Base-by-base conservation (phyloP, 2,329 filamentous ascomycete species). In the Chaetomiaceae sp. region DNA sequence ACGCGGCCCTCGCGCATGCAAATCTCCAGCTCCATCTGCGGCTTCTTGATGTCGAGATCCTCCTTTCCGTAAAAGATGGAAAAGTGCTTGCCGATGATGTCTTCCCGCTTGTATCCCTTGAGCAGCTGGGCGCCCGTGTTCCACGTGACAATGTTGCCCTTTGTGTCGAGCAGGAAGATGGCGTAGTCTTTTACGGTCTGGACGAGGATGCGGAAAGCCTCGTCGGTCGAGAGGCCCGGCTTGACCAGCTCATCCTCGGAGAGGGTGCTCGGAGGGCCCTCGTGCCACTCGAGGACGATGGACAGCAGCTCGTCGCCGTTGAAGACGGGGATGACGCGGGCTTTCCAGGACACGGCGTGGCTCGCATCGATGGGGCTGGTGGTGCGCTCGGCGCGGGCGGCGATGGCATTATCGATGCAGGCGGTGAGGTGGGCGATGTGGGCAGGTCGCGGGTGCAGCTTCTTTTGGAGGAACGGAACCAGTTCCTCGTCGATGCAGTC, bases 121-220 rank as follows among this genome's bases (percentile, higher is more conserved):
- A 81, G 71, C 12, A 78, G 65, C 47, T 77, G 69, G 0, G 80
- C 80, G 2, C 80, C 80, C 0, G 72, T 69, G 58, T 83, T 83
- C 81, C 80, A 83, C 0, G 80, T 82, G 1, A 72, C 72, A 15
- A 84, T 74, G 59, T 75, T 69, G n/a, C 81, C 81, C 3, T 70
- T 66, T 0, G 77, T 72, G 48, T 83, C 79, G 25, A 84, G 72
- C 69, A 83, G 78, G 62, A 83, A 85, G 56, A 84, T 84, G 53
- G 81, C 81, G 60, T 83, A 83, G 56, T 83, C 79, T 65, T 79
- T 81, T 60, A 83, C 78, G 0, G 76, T 79, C 57, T 84, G 77
- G 33, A 85, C 72, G 29, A 87, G 70, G 36, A 84, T 79, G n/a
- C 79, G 78, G 63, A 83, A 84, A 4, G 75, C 53, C 14, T 51